Conservation (phyloP, 2,329 filamentous ascomycete species). For the Colletotrichum paranaense region DNA sequence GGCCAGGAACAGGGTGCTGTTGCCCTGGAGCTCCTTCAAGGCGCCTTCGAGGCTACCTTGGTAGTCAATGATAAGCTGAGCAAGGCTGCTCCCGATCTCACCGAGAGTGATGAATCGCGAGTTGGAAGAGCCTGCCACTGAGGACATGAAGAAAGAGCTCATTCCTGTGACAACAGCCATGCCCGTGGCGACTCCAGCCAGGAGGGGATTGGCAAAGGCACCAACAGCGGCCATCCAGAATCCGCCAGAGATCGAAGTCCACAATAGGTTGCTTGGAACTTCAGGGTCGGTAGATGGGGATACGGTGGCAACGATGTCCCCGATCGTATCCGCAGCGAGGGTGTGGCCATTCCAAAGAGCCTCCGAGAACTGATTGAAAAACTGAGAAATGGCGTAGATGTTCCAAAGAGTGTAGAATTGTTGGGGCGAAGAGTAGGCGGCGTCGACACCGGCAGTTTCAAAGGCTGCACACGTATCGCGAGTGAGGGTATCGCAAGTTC, state of each 20-base stretch:
- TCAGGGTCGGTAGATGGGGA: conserved; percentile 39
- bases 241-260: conserved; percentile 38
- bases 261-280: conserved; percentile 36
- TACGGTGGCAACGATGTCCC: conserved; percentile 40
- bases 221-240: conserved; percentile 32
- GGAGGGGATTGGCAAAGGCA: conserved; percentile 28
- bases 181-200: conserved; percentile 31
- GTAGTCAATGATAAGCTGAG: conserved; percentile 41
- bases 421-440: conserved; percentile 38
- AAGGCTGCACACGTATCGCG: conserved; percentile 39
- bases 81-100: conserved; percentile 39
- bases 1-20: conserved; percentile 38
- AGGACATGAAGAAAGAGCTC: conserved; percentile 25
- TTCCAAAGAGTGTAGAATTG: conserved; percentile 44
- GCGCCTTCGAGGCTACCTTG: conserved; percentile 37
- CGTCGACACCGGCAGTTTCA: conserved; percentile 33
- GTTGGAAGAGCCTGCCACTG: conserved; percentile 34
- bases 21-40: conserved; percentile 37
- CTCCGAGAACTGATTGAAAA: conserved; percentile 43
- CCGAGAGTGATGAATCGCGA: conserved; percentile 41
- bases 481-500: conserved; percentile 41
- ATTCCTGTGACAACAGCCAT: conserved; percentile 25
- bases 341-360: conserved; percentile 41
- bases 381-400: conserved; percentile 43
- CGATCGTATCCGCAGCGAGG: conserved; percentile 41